A percentile compares a stretch with the other conserved stretches of the same genome.
Evolutionary conservation across 2,329 filamentous ascomycete genomes (phyloP).

Genomic region (Onygena corvina): DNA sequence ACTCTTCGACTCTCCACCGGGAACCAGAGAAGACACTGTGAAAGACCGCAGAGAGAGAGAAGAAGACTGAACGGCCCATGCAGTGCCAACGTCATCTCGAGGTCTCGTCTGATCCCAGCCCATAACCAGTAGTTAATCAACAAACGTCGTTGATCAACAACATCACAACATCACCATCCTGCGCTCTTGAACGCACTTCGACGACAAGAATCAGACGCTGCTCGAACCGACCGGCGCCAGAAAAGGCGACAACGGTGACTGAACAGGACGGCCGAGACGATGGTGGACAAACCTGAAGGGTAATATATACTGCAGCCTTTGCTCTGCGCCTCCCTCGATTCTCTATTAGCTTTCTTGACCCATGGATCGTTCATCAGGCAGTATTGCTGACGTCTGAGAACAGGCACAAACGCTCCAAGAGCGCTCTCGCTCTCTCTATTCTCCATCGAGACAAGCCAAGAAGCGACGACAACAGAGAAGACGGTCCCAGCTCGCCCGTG

Average conservation of each 20-base stretch:
- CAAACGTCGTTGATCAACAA: too few species aligned
- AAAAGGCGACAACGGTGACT: too few species aligned
- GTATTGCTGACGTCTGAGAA: slow-evolving; percentile 1
- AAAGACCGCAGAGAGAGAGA: too few species aligned
- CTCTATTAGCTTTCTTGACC: neutral
- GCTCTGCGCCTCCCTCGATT: neutral
- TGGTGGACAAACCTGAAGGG: slow-evolving; percentile 25
- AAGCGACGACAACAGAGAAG: slow-evolving; percentile 29
- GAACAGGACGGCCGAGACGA: too few species aligned
- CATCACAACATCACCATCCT: too few species aligned
- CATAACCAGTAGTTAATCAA: too few species aligned
- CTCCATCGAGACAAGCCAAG: slow-evolving; percentile 43
- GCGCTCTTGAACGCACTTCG: too few species aligned
- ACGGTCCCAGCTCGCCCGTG: slow-evolving; percentile 17
- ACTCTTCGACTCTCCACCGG: neutral
- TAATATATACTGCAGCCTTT: slow-evolving; percentile 16
- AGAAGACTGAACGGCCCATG: too few species aligned
- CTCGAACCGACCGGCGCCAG: neutral
- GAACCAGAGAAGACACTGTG: too few species aligned
- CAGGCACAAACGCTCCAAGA: slow-evolving; percentile 44
- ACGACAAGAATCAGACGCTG: too few species aligned
- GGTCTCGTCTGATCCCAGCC: too few species aligned
- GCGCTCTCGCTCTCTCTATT: slow-evolving; percentile 42
- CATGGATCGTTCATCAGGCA: slow-evolving; percentile 3
- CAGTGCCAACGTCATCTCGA: too few species aligned